phyloP scores from a whole-genome alignment of 1,139 yeast species.

The Geotrichum carabidarum region DNA sequence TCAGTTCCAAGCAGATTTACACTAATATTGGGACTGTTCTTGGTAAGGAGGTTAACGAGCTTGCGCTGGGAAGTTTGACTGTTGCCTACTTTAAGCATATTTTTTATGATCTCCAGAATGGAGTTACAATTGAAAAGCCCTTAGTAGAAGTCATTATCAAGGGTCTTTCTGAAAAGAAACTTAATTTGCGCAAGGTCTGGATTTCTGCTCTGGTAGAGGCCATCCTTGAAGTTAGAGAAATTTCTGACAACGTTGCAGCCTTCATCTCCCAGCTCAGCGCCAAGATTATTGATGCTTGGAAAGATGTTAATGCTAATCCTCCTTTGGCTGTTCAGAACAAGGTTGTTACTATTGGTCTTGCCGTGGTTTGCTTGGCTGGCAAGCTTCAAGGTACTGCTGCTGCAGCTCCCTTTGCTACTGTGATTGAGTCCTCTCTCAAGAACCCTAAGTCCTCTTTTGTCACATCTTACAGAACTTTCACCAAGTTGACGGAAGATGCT shows the following conservation, averaged over 20 bases:
- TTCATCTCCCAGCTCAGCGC: slow-evolving; percentile 41
- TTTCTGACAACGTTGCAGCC: slow-evolving; percentile 11
- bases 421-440: slow-evolving; percentile 13
- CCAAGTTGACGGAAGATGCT: slow-evolving; percentile 24
- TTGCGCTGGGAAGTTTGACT: slow-evolving; percentile 50
- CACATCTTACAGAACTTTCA: slow-evolving; percentile 25
- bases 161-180: slow-evolving; percentile 65
- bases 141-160: slow-evolving; percentile 40
- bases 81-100: slow-evolving; percentile 48
- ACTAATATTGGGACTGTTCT: slow-evolving; percentile 48
- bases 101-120: slow-evolving; percentile 26
- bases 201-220: slow-evolving; percentile 46
- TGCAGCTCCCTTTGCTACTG: slow-evolving; percentile 7
- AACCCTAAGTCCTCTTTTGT: slow-evolving; percentile 24
- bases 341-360: slow-evolving; percentile 31
- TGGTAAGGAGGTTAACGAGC: slow-evolving; percentile 72
- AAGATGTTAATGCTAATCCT: slow-evolving; percentile 39
- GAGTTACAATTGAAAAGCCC: slow-evolving; percentile 22
- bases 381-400: slow-evolving; percentile 23
- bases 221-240: slow-evolving; percentile 23
- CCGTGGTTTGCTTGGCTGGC: slow-evolving; percentile 30
- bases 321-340: slow-evolving; percentile 34
- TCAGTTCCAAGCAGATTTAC: slow-evolving; percentile 40
- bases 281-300: slow-evolving; percentile 31
- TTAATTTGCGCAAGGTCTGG: slow-evolving; percentile 66